Conservation (phyloP, 257 asterid species). For the Nicotiana benthamiana region DNA sequence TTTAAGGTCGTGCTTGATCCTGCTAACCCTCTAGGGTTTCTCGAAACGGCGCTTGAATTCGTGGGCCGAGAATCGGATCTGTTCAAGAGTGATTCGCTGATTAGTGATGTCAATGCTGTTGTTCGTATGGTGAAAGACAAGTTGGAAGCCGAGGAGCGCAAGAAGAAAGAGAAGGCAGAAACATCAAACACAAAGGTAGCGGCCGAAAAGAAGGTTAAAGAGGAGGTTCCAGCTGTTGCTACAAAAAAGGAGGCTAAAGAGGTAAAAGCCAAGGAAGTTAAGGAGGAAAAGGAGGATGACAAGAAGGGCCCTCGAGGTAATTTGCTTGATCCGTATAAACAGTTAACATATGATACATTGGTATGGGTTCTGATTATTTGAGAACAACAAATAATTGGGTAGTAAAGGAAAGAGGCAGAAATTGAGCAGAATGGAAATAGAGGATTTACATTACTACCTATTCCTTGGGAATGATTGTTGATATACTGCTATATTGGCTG, state of each 20-base stretch:
- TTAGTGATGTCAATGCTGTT: slow-evolving; percentile 65
- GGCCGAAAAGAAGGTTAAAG: slow-evolving; percentile 23
- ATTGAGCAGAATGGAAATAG: neutral
- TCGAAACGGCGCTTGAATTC: slow-evolving; percentile 56
- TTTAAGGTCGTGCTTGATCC: slow-evolving; percentile 52
- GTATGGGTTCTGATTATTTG: neutral
- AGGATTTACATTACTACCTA: neutral
- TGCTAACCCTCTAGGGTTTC: slow-evolving; percentile 62
- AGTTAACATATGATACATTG: neutral
- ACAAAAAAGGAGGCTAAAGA: slow-evolving; percentile 8
- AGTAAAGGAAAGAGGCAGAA: neutral
- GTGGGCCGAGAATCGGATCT: slow-evolving; percentile 66
- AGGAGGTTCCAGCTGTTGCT: slow-evolving; percentile 3
- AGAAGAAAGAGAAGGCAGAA: slow-evolving; percentile 33
- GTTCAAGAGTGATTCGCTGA: slow-evolving; percentile 60
- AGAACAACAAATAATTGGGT: neutral
- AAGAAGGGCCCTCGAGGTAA: slow-evolving; percentile 46
- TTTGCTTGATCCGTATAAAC: neutral
- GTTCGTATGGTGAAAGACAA: slow-evolving; percentile 58
- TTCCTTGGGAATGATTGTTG: neutral
- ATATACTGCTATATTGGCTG: neutral
- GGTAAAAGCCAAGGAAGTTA: slow-evolving; percentile 8
- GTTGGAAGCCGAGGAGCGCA: slow-evolving; percentile 42
- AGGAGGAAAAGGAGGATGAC: slow-evolving; percentile 26
- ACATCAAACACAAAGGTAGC: slow-evolving; percentile 6